A percentile compares a stretch with the other conserved stretches of the same genome.
Evolutionary conservation across 495 filamentous ascomycete genomes (phyloP).

Genomic region (Daldinia grandis): DNA sequence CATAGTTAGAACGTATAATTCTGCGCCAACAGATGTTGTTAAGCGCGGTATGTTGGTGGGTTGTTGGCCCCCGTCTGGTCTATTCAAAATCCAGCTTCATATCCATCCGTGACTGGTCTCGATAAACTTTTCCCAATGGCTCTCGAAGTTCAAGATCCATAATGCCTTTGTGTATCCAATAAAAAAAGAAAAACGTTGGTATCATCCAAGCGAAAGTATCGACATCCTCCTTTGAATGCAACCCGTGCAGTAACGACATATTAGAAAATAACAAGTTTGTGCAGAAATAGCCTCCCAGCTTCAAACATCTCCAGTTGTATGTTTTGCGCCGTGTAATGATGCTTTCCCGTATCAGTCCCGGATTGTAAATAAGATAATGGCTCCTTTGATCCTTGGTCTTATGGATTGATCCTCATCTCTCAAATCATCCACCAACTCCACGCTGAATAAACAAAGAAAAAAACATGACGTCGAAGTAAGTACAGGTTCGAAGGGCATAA

Average conservation of each 20-base stretch:
- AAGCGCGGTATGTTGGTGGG: conserved; percentile 29
- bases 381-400: conserved; percentile 41
- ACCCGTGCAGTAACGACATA: conserved; percentile 36
- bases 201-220: conserved; percentile 50
- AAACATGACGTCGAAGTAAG: conserved; percentile 41
- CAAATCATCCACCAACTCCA: conserved; percentile 46
- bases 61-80: conserved; percentile 38
- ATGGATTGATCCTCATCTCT: conserved; percentile 39
- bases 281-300: conserved; percentile 38
- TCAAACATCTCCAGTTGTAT: conserved; percentile 39
- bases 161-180: conserved; percentile 32
- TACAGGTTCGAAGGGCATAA: conserved; percentile 38
- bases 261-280: conserved; percentile 40
- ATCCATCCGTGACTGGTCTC: conserved; percentile 38
- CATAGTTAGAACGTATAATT: conserved; percentile 39
- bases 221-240: conserved; percentile 32
- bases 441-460: conserved; percentile 46
- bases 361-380: conserved; percentile 38
- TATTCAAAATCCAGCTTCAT: conserved; percentile 38
- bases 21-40: conserved; percentile 32
- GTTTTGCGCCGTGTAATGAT: conserved; percentile 42
- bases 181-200: conserved; percentile 41
- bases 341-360: conserved; percentile 34
- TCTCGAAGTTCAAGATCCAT: conserved; percentile 30
- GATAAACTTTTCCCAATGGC: conserved; percentile 38